Conservation (phyloP, 768 basidiomycete genomes). For the Pleurotus ostreatus region DNA sequence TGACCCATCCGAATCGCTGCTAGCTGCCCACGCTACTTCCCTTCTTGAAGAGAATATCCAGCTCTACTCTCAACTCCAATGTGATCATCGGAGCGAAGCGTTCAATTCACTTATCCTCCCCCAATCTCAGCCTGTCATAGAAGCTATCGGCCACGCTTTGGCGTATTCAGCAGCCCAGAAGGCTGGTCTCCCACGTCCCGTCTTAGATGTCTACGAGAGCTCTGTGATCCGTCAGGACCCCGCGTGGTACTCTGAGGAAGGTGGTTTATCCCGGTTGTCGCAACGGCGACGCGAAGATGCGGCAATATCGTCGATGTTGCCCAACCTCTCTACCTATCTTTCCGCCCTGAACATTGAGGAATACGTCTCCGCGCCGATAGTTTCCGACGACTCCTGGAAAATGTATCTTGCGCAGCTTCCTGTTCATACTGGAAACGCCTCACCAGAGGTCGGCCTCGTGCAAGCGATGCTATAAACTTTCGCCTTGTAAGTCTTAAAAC, state of each 20-base stretch:
- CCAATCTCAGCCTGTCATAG: conserved; percentile 46
- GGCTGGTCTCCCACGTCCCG: conserved; percentile 37
- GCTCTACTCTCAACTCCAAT: conserved; percentile 30
- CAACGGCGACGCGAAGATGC: conserved; percentile 46
- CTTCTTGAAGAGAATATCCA: conserved; percentile 43
- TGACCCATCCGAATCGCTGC: conserved; percentile 42
- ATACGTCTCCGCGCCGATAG: conserved; percentile 50
- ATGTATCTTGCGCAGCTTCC: conserved; percentile 35
- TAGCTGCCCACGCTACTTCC: conserved; percentile 45
- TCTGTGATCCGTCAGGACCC: conserved; percentile 49
- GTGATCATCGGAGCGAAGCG: conserved; percentile 44
- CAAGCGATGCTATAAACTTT: conserved; percentile 38
- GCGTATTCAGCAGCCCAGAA: conserved; percentile 52
- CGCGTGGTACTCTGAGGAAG: conserved; percentile 58
- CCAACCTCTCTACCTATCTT: conserved; percentile 36
- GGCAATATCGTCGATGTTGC: conserved; percentile 40
- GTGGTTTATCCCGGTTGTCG: conserved; percentile 39
- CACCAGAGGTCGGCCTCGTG: conserved; percentile 30
- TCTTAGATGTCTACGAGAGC: conserved; percentile 55
- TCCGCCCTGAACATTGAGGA: conserved; percentile 41
- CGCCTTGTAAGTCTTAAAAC: neutral
- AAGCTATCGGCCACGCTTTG: conserved; percentile 62
- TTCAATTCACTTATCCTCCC: conserved; percentile 56
- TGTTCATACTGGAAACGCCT: conserved; percentile 38
- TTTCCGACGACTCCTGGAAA: conserved; percentile 49